phyloP scores from a whole-genome alignment of 1,139 yeast genomes.

The Blastobotrys petasosporus region DNA sequence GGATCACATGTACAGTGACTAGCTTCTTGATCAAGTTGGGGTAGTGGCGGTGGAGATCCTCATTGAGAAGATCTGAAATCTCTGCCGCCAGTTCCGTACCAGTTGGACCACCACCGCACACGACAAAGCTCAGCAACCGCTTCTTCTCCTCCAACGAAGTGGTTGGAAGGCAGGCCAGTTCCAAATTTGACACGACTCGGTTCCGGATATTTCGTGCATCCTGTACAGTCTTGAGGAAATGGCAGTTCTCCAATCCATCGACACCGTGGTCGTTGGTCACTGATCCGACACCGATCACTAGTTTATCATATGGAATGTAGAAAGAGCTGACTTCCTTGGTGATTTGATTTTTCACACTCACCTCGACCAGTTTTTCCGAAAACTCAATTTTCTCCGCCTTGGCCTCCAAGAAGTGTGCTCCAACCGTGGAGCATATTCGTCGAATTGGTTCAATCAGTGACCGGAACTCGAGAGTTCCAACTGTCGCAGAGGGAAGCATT shows the following conservation, averaged over 20 bases:
- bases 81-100: slow-evolving; percentile 68
- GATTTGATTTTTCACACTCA: slow-evolving; percentile 37
- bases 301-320: slow-evolving; percentile 59
- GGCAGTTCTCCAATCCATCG: slow-evolving; percentile 52
- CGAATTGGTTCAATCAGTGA: slow-evolving; percentile 56
- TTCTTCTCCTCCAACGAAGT: slow-evolving; percentile 54
- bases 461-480: slow-evolving; percentile 48
- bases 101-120: slow-evolving; percentile 69
- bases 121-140: slow-evolving; percentile 52
- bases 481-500: slow-evolving; percentile 54
- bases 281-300: slow-evolving; percentile 60
- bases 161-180: slow-evolving; percentile 56
- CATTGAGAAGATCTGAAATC: slow-evolving; percentile 53
- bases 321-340: slow-evolving; percentile 39
- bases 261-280: slow-evolving; percentile 62
- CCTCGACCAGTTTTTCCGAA: slow-evolving; percentile 49
- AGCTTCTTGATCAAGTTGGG: slow-evolving; percentile 54
- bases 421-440: slow-evolving; percentile 40
- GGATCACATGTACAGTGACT: slow-evolving; percentile 57
- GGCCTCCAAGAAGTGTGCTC: slow-evolving; percentile 55
- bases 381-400: slow-evolving; percentile 49
- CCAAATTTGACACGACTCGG: slow-evolving; percentile 48
- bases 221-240: slow-evolving; percentile 56
- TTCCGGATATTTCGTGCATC: slow-evolving; percentile 55
- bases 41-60: slow-evolving; percentile 48